Evolutionary conservation across 2,329 filamentous ascomycete species (phyloP).

Genomic region (Ophiostoma australiae): DNA sequence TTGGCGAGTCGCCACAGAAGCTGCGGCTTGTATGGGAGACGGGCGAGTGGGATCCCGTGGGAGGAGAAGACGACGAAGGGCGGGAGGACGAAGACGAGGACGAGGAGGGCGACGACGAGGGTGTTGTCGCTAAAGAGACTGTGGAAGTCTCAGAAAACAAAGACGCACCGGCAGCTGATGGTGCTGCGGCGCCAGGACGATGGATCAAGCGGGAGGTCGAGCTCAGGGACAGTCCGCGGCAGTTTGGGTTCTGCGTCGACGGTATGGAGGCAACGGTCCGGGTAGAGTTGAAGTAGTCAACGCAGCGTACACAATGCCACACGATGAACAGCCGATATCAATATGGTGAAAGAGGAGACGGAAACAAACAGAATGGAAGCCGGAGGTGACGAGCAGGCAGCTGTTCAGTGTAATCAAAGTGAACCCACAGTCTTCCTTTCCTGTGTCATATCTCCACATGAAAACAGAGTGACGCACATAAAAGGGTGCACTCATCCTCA

Average conservation of each 20-base stretch:
- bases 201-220: conserved; percentile 77
- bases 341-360: background rate
- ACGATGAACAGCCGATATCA: background rate
- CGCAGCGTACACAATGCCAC: background rate
- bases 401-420: background rate
- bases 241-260: conserved; percentile 79
- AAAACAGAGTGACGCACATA: background rate
- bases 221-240: conserved; percentile 71
- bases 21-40: conserved; percentile 79
- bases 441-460: background rate
- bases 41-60: conserved; percentile 79
- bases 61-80: conserved; percentile 54
- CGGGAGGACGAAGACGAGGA: conserved; percentile 51
- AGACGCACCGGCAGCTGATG: background rate
- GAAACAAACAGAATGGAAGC: background rate
- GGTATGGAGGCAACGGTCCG: conserved; percentile 64
- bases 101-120: conserved; percentile 35
- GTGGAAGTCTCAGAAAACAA: background rate
- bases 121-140: background rate
- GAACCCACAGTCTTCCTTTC: background rate
- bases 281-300: conserved; percentile 47
- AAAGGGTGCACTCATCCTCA: background rate
- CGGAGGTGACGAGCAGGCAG: background rate
- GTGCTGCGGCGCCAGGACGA: conserved; percentile 41
- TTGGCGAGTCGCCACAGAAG: conserved; percentile 58